A percentile compares a stretch with the other conserved stretches of the same genome.
Evolutionary conservation across 73 alveolate species (phyloP).

Genomic region (Paramecium bursaria): DNA sequence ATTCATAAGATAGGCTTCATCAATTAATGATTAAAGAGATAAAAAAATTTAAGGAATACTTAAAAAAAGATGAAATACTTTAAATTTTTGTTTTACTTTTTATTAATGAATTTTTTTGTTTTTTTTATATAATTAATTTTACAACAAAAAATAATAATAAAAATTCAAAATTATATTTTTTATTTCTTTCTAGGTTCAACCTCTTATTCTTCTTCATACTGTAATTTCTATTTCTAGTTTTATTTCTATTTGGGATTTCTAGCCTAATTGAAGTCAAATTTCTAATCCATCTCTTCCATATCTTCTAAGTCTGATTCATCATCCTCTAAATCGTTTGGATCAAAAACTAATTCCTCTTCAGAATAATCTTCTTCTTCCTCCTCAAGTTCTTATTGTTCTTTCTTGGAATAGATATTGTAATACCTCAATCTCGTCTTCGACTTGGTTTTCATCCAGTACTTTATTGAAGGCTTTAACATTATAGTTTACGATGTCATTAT

Average conservation of each 20-base stretch:
- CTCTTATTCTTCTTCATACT: constrained; percentile 65
- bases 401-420: neutral
- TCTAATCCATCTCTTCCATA: constrained; percentile 76
- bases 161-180: constrained; percentile 52
- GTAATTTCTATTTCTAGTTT: constrained; percentile 20
- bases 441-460: constrained; percentile 82
- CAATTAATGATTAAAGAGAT: too few relatives aligned
- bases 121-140: too few relatives aligned
- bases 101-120: too few relatives aligned
- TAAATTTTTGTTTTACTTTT: too few relatives aligned
- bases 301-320: constrained; percentile 79
- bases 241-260: neutral
- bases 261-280: constrained; percentile 66
- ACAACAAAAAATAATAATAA: too few relatives aligned
- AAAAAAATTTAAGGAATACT: too few relatives aligned
- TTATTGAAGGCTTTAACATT: constrained; percentile 86
- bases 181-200: constrained; percentile 55
- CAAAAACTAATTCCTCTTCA: constrained; percentile 61
- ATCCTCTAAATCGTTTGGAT: constrained; percentile 76
- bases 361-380: constrained; percentile 84
- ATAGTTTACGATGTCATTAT: constrained; percentile 93
- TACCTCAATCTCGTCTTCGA: constrained; percentile 76
- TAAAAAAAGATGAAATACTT: too few relatives aligned
- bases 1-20: too few relatives aligned
- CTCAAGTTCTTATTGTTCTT: constrained; percentile 80